Base-by-base conservation (phyloP, 176 grass and related monocot species). In the Tillandsia leiboldiana region DNA sequence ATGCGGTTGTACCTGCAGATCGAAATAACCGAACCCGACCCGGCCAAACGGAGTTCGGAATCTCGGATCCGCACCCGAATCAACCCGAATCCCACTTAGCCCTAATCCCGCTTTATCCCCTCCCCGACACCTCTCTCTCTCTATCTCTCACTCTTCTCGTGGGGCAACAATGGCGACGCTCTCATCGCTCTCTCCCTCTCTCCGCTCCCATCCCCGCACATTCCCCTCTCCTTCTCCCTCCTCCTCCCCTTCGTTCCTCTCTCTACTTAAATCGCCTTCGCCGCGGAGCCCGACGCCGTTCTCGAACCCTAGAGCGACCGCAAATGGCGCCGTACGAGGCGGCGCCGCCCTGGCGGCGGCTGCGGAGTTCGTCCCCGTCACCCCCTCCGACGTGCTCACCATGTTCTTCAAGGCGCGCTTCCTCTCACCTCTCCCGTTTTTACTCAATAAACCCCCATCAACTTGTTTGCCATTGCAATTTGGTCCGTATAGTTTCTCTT, bases 401-500 rank as follows among this genome's bases (percentile, higher is more conserved):
- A 77, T 77, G 65, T 69, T 69, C 53, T 77, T 77, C 66, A 66
- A 77, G 75, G 75, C 53, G 50, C 75, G 53, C 68, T 58, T 50
- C 53, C 12, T 4, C 4, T 51, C 51, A 11, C 17, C 58, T 66
- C 13, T 26, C 28, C 22, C 8, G 24, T 33, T 66, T 24, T 24
- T 24, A 24, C 24, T 24, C 24, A 24, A 24, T 24, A 24, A 24
- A 24, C 24, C 24, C 24, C 24, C 24, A 24, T 24, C 24, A 24
- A 24, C 24, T 24, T 24, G 24, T 24, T 24, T 24, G 1, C 24
- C 24, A 1, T 26, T 49, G 52, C 59, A 51, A 65, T 24, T 59
- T 77, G 2, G 12, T 22, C 2, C 50, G 33, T 42, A 6, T 42
- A 42, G 33, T 42, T 42, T 42, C 20, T 20, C 20, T 20, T 0